Base-by-base conservation (phyloP, 192 early-diverging fungal species). In the Rhizoclosmatium globosum region DNA sequence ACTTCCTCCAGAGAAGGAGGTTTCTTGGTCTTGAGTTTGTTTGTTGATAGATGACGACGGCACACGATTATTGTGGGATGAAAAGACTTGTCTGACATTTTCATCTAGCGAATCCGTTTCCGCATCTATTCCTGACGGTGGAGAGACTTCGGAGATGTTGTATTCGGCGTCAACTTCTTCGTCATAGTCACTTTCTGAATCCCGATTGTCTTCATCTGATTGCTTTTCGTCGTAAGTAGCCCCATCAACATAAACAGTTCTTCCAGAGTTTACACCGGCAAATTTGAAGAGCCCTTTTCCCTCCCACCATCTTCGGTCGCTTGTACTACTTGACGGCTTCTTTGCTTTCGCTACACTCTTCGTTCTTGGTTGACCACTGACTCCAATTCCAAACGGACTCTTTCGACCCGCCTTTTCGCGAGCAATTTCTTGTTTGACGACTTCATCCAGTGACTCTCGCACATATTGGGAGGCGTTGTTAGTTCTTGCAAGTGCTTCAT, bases 221-320 rank as follows among this genome's bases (percentile, higher is more conserved):
- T 56, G 53, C 53, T 1, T n/a, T n/a, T 56, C 53, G 11, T 56
- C 53, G 1, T n/a, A 9, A 56, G 0, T n/a, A 56, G 0, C 1
- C 19, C 53, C 53, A 56, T 56, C 53, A 9, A 56, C 31, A 31
- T 31, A 31, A 31, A 31, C 31, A 31, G 31, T 31, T 31, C 31
- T 31, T 31, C 31, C 31, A 31, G 31, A 31, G 31, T 31, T 31
- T 31, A 31, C 53, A 9, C 53, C 53, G 19, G 11, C 53, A n/a
- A 56, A 9, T n/a, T n/a, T n/a, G 19, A 56, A 56, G 11, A 56
- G 11, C 53, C 53, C 53, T 15, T 9, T 56, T 56, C 53, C 53
- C 53, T 56, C 53, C 53, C 53, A 56, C 53, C 53, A 56, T 31
- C 56, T 57, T 57, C 56, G 56, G 56, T 57, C 56, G 56, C 56